Conservation (phyloP, 306 rosid species). For the Cyamopsis tetragonoloba region DNA sequence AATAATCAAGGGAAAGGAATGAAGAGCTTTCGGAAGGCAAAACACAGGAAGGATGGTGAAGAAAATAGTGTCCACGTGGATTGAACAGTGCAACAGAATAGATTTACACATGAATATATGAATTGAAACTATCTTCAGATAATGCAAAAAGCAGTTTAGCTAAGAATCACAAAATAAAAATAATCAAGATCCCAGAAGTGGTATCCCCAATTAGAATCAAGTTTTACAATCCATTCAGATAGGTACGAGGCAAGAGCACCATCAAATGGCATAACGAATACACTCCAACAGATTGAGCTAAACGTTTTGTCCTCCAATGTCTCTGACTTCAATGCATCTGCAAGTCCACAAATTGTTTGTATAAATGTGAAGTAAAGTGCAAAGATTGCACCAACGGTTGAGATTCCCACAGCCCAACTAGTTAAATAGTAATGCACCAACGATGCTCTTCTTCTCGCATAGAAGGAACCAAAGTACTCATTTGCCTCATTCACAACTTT, state of each 20-base stretch:
- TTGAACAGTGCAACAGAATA: no score
- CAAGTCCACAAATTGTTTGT: constrained; percentile 23
- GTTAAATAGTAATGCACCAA: constrained; percentile 36
- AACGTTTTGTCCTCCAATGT: neutral
- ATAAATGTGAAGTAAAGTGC: constrained; percentile 34
- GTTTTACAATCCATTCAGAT: neutral
- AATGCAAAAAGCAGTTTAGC: no score
- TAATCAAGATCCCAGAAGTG: no score
- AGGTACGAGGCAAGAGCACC: neutral
- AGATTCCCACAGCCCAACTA: constrained; percentile 42
- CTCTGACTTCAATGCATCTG: neutral
- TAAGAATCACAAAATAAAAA: no score
- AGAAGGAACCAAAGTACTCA: neutral
- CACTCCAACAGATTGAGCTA: neutral
- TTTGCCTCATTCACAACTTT: constrained; percentile 30
- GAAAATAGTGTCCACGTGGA: no score
- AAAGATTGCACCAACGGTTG: constrained; percentile 36
- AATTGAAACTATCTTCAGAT: no score
- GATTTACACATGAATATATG: no score
- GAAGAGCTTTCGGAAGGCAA: no score
- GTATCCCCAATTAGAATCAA: neutral
- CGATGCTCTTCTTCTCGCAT: constrained; percentile 24
- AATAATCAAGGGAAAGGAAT: no score
- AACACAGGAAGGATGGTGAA: no score
- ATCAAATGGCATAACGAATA: neutral